phyloP scores from a whole-genome alignment of 768 basidiomycete species.

The Candolleomyces eurysporus region DNA sequence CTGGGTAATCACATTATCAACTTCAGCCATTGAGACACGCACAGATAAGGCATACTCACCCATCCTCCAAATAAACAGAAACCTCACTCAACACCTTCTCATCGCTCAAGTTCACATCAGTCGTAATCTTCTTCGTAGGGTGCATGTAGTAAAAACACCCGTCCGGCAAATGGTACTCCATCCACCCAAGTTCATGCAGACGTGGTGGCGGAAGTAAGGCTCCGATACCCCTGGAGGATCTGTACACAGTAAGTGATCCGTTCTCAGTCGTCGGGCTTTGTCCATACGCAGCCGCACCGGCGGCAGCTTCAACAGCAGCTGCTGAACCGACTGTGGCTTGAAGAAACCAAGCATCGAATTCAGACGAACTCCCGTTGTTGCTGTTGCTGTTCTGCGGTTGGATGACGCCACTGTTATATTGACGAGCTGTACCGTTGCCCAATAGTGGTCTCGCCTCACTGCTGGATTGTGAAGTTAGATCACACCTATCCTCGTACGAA shows the following conservation, averaged over 20 bases:
- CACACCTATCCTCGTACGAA: too few species aligned
- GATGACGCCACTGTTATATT: constrained; percentile 18
- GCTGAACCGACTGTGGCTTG: constrained; percentile 9
- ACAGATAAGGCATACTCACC: too few species aligned
- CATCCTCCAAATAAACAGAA: constrained; percentile 41
- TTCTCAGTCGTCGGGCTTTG: too few species aligned
- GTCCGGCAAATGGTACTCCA: constrained; percentile 72
- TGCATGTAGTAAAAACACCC: constrained; percentile 69
- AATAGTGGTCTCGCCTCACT: constrained; percentile 60
- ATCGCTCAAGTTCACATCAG: constrained; percentile 66
- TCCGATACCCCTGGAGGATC: too few species aligned
- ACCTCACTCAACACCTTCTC: constrained; percentile 49
- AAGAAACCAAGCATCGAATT: constrained; percentile 13
- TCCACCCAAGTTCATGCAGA: constrained; percentile 66
- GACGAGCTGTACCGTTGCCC: constrained; percentile 25
- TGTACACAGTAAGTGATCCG: too few species aligned
- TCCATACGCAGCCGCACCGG: too few species aligned
- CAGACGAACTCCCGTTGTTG: constrained; percentile 4
- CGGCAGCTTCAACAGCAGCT: too few species aligned
- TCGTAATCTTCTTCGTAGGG: constrained; percentile 57
- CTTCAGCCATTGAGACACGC: too few species aligned
- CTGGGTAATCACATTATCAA: too few species aligned
- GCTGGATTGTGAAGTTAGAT: neutral
- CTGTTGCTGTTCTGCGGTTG: constrained; percentile 7
- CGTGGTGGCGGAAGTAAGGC: constrained; percentile 20